Conservation (phyloP, 2,329 filamentous ascomycete genomes). For the Colletotrichum sp. region DNA sequence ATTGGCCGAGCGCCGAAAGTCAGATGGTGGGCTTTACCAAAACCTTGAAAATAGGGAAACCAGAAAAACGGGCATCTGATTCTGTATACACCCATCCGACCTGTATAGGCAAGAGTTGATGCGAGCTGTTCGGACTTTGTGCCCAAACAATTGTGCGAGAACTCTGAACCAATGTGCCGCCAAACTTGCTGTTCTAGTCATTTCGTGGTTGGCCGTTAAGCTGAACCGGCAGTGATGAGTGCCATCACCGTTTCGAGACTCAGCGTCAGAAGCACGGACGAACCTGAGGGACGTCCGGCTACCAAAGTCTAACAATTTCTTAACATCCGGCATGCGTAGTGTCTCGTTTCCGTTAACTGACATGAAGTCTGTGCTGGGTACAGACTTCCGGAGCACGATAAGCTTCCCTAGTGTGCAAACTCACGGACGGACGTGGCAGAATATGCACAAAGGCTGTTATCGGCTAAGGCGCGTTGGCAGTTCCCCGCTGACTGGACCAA, state of each 20-base stretch:
- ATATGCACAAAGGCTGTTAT: neutral
- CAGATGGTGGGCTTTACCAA: neutral
- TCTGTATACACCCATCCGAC: neutral
- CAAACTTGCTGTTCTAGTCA: neutral
- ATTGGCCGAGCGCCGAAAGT: neutral
- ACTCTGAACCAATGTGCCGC: neutral
- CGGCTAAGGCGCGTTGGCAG: neutral
- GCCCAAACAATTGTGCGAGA: neutral
- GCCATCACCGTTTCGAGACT: neutral
- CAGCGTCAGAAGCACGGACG: neutral
- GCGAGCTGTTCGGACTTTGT: neutral
- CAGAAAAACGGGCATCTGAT: neutral
- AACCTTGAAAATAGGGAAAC: neutral
- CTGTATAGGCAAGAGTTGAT: neutral
- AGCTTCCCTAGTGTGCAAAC: neutral
- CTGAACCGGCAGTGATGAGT: neutral
- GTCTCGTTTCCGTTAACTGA: neutral
- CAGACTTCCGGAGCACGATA: neutral
- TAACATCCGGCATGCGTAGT: neutral
- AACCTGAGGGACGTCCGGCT: neutral
- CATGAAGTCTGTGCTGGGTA: neutral
- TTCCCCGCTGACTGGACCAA: neutral
- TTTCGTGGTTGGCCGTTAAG: neutral
- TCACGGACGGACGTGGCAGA: neutral
- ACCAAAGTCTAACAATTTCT: neutral